Conservation (phyloP, 2,329 filamentous ascomycete species). For the Scytalidium sp. region DNA sequence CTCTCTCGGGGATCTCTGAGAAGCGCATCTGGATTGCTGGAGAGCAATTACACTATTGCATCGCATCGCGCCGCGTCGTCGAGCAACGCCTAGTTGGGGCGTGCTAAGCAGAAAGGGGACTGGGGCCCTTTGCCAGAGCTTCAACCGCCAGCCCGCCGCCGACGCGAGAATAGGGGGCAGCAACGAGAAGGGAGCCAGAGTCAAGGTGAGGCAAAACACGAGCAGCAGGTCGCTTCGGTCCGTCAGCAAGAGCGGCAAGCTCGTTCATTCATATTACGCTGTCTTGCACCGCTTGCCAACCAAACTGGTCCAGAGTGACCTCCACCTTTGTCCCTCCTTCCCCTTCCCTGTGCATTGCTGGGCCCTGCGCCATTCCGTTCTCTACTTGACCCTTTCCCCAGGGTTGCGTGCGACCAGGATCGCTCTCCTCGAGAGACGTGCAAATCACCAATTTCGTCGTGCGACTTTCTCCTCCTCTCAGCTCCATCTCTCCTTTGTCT, state of each 20-base stretch:
- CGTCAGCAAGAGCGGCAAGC: too few relatives aligned
- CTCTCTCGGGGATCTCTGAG: too few relatives aligned
- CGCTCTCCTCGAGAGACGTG: background rate
- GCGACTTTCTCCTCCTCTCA: too few relatives aligned
- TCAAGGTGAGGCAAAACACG: too few relatives aligned
- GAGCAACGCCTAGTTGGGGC: background rate
- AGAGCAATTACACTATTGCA: too few relatives aligned
- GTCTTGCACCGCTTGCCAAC: too few relatives aligned
- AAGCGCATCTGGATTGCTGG: too few relatives aligned
- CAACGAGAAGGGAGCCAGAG: background rate
- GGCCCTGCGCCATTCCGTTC: background rate
- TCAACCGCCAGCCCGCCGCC: background rate
- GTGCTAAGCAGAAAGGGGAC: background rate
- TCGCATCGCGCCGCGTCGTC: background rate
- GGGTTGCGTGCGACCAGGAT: background rate
- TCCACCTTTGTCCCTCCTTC: background rate
- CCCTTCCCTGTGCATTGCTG: background rate
- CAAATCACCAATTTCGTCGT: background rate
- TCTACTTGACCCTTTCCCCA: background rate
- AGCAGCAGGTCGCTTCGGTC: too few relatives aligned
- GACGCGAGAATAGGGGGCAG: background rate
- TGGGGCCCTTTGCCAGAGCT: background rate
- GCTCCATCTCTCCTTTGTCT: too few relatives aligned
- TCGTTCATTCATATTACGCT: too few relatives aligned
- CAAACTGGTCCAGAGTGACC: too few relatives aligned